A percentile compares a stretch with the other conserved stretches of the same genome.
Conservation (phyloP, 1,139 yeast species). For the Citeromyces siamensis region DNA sequence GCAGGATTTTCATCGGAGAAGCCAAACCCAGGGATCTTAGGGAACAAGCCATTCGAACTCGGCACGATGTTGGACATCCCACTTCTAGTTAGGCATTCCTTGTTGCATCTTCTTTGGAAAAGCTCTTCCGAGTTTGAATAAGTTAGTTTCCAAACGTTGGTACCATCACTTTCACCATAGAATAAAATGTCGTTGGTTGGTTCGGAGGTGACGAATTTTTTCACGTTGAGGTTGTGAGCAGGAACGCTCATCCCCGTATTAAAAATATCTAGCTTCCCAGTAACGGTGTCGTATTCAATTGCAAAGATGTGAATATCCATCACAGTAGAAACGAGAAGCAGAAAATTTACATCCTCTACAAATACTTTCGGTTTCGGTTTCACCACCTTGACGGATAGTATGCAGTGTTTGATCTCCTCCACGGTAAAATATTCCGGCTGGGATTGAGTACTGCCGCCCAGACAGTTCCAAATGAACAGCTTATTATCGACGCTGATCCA, state of each 20-base stretch:
- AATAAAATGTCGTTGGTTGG: conserved; percentile 74
- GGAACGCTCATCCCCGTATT: conserved; percentile 79
- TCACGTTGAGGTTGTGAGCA: conserved; percentile 65
- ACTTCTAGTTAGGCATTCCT: conserved; percentile 65
- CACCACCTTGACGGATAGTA: conserved; percentile 63
- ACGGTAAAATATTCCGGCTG: conserved; percentile 66
- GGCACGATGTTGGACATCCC: conserved; percentile 52
- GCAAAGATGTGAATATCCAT: conserved; percentile 71
- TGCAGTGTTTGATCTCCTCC: conserved; percentile 73
- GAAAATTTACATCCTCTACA: conserved; percentile 59
- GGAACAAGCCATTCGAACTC: conserved; percentile 16
- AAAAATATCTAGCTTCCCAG: conserved; percentile 54
- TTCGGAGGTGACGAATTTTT: conserved; percentile 46
- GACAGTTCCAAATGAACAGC: conserved; percentile 74
- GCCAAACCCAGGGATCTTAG: conserved; percentile 16
- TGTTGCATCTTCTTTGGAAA: conserved; percentile 76
- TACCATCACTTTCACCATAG: conserved; percentile 65
- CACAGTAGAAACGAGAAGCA: conserved; percentile 72
- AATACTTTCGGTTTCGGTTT: conserved; percentile 75
- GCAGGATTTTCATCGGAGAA: conserved; percentile 6
- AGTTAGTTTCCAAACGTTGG: conserved; percentile 76
- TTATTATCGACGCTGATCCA: conserved; percentile 85
- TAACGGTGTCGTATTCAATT: conserved; percentile 38
- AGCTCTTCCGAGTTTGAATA: conserved; percentile 84
- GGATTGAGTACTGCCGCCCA: conserved; percentile 18